A percentile compares a stretch with the other conserved stretches of the same genome.
These are phyloP conservation scores for Scenedesmus sp. DNA, from an alignment of 163 green algal genomes.

Conservation along the genomic window DNA sequence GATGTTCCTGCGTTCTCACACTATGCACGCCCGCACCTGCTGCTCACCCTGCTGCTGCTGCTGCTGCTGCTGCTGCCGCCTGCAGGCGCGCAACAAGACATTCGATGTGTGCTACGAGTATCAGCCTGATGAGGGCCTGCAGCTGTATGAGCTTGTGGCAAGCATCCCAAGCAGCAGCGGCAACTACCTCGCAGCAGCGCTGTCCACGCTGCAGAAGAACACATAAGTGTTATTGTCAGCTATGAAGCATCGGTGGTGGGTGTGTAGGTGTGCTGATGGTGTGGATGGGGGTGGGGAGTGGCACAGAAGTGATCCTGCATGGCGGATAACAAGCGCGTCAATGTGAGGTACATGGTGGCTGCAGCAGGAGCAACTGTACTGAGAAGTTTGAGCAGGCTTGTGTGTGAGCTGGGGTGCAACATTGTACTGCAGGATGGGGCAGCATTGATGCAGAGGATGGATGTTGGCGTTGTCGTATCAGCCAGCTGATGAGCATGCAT, in stretches of 20 bases:
- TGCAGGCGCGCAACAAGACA: slow-evolving; percentile 89
- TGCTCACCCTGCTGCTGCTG: neutral
- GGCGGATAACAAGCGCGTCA: neutral
- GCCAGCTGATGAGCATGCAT: too few relatives aligned
- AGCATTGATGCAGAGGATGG: too few relatives aligned
- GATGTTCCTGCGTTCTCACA: too few relatives aligned
- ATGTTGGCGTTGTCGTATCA: too few relatives aligned
- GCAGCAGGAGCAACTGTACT: too few relatives aligned
- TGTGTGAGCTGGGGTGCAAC: too few relatives aligned
- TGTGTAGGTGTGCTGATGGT: neutral
- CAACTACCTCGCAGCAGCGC: slow-evolving; percentile 93
- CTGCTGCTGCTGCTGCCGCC: neutral
- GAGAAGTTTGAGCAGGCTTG: too few relatives aligned
- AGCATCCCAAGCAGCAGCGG: slow-evolving; percentile 81
- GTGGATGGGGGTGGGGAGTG: too few relatives aligned
- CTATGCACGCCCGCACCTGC: too few relatives aligned
- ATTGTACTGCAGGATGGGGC: too few relatives aligned
- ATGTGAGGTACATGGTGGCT: too few relatives aligned
- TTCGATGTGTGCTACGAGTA: slow-evolving; percentile 98
- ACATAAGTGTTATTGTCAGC: slow-evolving; percentile 68
- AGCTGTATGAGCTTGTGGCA: slow-evolving; percentile 87
- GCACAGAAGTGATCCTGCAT: too few relatives aligned
- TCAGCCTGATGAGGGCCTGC: slow-evolving; percentile 66
- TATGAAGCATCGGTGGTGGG: neutral
- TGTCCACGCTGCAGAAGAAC: slow-evolving; percentile 91